Conservation (phyloP, 257 asterid species). For the Salvia rosmarinus region DNA sequence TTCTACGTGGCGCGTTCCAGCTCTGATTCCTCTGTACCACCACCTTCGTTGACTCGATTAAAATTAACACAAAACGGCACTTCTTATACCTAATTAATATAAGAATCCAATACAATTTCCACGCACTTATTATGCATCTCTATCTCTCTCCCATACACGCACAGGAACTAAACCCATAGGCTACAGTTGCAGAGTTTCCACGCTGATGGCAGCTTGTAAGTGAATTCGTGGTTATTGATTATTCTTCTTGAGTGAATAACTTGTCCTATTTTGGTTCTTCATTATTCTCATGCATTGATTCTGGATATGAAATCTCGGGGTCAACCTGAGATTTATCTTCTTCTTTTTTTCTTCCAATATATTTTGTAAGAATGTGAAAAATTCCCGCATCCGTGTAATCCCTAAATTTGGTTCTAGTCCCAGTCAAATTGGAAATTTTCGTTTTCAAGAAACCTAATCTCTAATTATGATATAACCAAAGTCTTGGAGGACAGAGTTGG, state of each 20-base stretch:
- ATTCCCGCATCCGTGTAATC: not conserved
- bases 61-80: not conserved
- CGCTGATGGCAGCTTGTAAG: slow-evolving; percentile 19
- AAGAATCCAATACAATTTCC: slow-evolving; percentile 4
- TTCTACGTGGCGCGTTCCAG: slow-evolving; percentile 43
- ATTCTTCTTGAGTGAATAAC: not conserved
- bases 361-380: not conserved
- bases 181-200: slow-evolving; percentile 1
- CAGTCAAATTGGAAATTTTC: slow-evolving; percentile 30
- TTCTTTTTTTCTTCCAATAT: not conserved
- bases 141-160: too few relatives aligned
- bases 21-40: slow-evolving; percentile 6
- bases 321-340: not conserved
- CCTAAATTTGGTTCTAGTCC: slow-evolving; percentile 23
- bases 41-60: slow-evolving; percentile 5
- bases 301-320: slow-evolving; percentile 10
- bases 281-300: not conserved
- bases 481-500: not conserved
- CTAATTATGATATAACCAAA: not conserved
- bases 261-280: not conserved
- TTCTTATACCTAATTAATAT: not conserved
- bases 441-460: slow-evolving; percentile 37
- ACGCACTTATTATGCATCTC: not conserved
- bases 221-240: not conserved
- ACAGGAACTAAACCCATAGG: not conserved